phyloP scores from a whole-genome alignment of 2,329 filamentous ascomycete genomes.

The Phaeophleospora eucalypticola region DNA sequence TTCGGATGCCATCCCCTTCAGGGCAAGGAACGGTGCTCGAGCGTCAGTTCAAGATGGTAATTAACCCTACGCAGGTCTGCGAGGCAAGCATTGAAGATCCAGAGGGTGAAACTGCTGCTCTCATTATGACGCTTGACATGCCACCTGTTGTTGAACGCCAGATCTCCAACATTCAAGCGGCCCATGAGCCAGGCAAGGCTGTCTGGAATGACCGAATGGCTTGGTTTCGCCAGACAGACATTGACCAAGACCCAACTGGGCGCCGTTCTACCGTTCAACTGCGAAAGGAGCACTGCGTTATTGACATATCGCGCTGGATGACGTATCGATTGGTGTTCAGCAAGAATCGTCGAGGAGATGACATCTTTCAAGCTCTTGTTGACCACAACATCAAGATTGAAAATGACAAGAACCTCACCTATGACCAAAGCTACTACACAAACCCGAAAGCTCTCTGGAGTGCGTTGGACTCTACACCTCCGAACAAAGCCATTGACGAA shows the following conservation, averaged over 20 bases:
- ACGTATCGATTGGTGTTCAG: slow-evolving; percentile 53
- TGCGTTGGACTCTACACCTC: neutral
- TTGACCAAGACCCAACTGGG: slow-evolving; percentile 39
- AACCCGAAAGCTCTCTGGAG: neutral
- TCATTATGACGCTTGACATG: slow-evolving; percentile 39
- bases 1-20: neutral
- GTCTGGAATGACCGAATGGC: slow-evolving; percentile 54
- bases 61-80: slow-evolving; percentile 23
- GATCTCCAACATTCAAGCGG: slow-evolving; percentile 24
- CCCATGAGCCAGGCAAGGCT: slow-evolving; percentile 39
- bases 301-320: slow-evolving; percentile 63
- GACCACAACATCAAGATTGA: slow-evolving; percentile 68
- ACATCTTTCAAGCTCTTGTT: slow-evolving; percentile 51
- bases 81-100: slow-evolving; percentile 12
- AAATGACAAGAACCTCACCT: slow-evolving; percentile 41
- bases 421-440: slow-evolving; percentile 22
- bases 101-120: slow-evolving; percentile 12
- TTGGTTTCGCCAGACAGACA: slow-evolving; percentile 63
- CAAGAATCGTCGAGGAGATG: slow-evolving; percentile 6
- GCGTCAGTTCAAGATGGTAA: slow-evolving; percentile 18
- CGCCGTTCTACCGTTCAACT: slow-evolving; percentile 35
- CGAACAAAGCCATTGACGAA: neutral
- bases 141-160: slow-evolving; percentile 29
- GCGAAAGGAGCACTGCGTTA: slow-evolving; percentile 48
- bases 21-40: neutral